phyloP scores from a whole-genome alignment of 2,329 filamentous ascomycete genomes.

The Colletotrichum sp. region DNA sequence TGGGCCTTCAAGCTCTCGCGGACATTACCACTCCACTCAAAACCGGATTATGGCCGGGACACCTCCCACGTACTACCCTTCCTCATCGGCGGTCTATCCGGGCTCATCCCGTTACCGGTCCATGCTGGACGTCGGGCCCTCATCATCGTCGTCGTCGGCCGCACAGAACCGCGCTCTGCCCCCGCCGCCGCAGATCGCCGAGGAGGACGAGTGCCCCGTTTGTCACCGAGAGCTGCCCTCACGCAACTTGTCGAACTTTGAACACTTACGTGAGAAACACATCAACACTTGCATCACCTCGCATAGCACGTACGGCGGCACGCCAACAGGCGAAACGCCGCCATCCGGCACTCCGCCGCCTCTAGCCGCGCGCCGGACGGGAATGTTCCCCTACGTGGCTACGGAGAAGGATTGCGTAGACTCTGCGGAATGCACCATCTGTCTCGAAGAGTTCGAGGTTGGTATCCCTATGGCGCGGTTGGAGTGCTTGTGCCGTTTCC shows the following conservation, averaged over 20 bases:
- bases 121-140: slow-evolving; percentile 34
- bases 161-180: slow-evolving; percentile 42
- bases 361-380: slow-evolving; percentile 52
- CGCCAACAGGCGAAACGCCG: slow-evolving; percentile 27
- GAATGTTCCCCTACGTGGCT: slow-evolving; percentile 68
- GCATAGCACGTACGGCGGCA: slow-evolving; percentile 55
- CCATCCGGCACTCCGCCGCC: slow-evolving; percentile 31
- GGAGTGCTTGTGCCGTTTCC: slow-evolving; percentile 71
- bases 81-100: slow-evolving; percentile 25
- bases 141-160: slow-evolving; percentile 40
- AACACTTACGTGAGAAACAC: slow-evolving; percentile 61
- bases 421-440: slow-evolving; percentile 71
- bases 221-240: slow-evolving; percentile 76
- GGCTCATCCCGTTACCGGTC: slow-evolving; percentile 30
- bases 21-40: slow-evolving; percentile 38
- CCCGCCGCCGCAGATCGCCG: slow-evolving; percentile 57
- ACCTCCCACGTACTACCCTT: slow-evolving; percentile 38
- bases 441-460: slow-evolving; percentile 69
- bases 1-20: slow-evolving; percentile 29
- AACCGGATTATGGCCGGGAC: slow-evolving; percentile 46
- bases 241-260: slow-evolving; percentile 55
- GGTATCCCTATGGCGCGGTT: slow-evolving; percentile 69
- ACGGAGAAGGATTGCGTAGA: slow-evolving; percentile 75
- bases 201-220: slow-evolving; percentile 82
- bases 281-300: slow-evolving; percentile 62